phyloP scores from a whole-genome alignment of 257 asterid species.

The Salvia hispanica region DNA sequence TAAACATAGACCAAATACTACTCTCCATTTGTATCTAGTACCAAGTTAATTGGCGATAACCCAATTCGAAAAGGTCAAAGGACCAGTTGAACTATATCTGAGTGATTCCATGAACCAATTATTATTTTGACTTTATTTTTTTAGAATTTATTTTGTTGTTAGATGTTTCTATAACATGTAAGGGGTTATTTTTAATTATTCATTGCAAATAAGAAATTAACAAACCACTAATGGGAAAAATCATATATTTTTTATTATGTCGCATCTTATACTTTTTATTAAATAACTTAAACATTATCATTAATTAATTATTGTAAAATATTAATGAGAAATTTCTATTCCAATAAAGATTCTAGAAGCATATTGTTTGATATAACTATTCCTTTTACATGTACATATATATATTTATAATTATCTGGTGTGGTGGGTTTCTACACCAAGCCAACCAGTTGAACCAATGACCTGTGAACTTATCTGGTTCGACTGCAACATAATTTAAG shows the following conservation, averaged over 20 bases:
- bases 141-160: not conserved
- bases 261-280: not conserved
- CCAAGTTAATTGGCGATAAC: not conserved
- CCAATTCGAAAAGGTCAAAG: no score
- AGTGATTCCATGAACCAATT: not conserved
- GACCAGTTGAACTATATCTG: not conserved
- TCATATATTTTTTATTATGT: not conserved
- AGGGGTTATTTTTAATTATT: not conserved
- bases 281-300: not conserved
- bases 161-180: not conserved
- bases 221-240: not conserved
- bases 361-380: not conserved
- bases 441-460: no score
- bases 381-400: not conserved
- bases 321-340: not conserved
- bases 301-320: not conserved
- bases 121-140: not conserved
- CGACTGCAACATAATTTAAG: slow-evolving; percentile 18
- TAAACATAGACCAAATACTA: not conserved
- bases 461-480: not conserved
- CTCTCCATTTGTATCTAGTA: not conserved
- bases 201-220: not conserved
- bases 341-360: not conserved
- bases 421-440: not conserved
- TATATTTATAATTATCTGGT: not conserved